Evolutionary conservation across 331 rosid species (phyloP).

Genomic region (Dryas integrifolia): DNA sequence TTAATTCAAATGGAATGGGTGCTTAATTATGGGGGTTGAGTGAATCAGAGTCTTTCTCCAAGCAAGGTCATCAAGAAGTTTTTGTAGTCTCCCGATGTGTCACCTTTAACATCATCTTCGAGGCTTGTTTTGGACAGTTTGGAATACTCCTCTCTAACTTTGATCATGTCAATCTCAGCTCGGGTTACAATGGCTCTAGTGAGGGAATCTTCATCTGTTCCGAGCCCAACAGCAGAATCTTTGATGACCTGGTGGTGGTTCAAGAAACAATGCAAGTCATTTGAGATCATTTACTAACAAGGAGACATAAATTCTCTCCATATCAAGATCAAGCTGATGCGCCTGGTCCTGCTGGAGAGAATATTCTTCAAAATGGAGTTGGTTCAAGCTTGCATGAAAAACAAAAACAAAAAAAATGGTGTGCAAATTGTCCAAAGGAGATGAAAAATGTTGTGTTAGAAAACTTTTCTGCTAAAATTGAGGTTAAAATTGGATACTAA

Average conservation of each 20-base stretch:
- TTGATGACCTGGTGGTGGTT: slow-evolving; percentile 58
- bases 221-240: slow-evolving; percentile 64
- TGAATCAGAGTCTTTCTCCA: slow-evolving; percentile 55
- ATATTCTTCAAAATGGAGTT: no score
- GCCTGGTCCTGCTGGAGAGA: no score
- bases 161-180: slow-evolving; percentile 69
- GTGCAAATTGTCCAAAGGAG: no score
- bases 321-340: neutral
- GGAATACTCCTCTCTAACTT: slow-evolving; percentile 57
- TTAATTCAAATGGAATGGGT: neutral
- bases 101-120: slow-evolving; percentile 60
- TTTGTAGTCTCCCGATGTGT: slow-evolving; percentile 78
- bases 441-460: no score
- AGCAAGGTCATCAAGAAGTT: slow-evolving; percentile 77
- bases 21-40: neutral
- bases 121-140: slow-evolving; percentile 48
- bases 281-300: neutral
- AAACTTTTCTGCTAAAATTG: neutral
- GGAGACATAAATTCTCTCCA: slow-evolving; percentile 11
- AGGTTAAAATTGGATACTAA: neutral
- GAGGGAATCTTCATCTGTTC: slow-evolving; percentile 88
- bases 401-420: no score
- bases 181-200: slow-evolving; percentile 70
- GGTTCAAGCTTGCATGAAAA: no score
- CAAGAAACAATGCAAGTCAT: slow-evolving; percentile 6